Conservation (phyloP, 176 grass and related monocot genomes). For the Saccharum spontaneum region DNA sequence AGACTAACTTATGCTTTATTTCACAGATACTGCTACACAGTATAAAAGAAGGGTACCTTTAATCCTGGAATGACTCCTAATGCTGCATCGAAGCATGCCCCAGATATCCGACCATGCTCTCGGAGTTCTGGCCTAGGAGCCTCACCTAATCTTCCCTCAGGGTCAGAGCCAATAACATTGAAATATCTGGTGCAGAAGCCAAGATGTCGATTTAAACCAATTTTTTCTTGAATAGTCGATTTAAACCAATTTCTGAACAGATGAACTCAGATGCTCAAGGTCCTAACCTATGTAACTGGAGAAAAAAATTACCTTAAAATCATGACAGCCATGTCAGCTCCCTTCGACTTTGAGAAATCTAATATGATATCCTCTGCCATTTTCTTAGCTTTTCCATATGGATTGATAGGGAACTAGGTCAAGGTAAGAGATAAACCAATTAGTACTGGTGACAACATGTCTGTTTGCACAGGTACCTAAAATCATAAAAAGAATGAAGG, state of each 20-base stretch:
- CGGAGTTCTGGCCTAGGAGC: slow-evolving; percentile 71
- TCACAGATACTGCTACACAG: not conserved
- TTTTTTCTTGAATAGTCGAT: not conserved
- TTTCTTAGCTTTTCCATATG: slow-evolving; percentile 88
- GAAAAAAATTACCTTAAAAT: slow-evolving; percentile 60
- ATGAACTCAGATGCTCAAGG: not conserved
- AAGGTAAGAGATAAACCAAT: slow-evolving; percentile 25
- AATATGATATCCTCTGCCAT: slow-evolving; percentile 87
- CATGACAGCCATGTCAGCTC: slow-evolving; percentile 73
- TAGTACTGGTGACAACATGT: slow-evolving; percentile 19
- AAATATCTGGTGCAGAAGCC: slow-evolving; percentile 58
- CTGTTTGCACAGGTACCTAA: slow-evolving; percentile 1
- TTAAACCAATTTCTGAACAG: slow-evolving; percentile 9
- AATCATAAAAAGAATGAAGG: not conserved
- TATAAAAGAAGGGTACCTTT: slow-evolving; percentile 43
- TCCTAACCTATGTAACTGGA: slow-evolving; percentile 2
- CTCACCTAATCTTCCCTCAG: slow-evolving; percentile 77
- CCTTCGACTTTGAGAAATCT: slow-evolving; percentile 81
- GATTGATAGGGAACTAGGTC: slow-evolving; percentile 67
- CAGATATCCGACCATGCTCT: slow-evolving; percentile 83
- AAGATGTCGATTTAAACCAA: slow-evolving; percentile 21
- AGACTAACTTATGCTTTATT: slow-evolving; percentile 16
- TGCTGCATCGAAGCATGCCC: slow-evolving; percentile 84
- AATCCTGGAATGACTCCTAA: slow-evolving; percentile 62
- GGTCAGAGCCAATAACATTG: slow-evolving; percentile 83